These are phyloP conservation scores for Aspergillus jensenii DNA, from an alignment of 2,329 filamentous ascomycete species.

Conservation along the genomic window DNA sequence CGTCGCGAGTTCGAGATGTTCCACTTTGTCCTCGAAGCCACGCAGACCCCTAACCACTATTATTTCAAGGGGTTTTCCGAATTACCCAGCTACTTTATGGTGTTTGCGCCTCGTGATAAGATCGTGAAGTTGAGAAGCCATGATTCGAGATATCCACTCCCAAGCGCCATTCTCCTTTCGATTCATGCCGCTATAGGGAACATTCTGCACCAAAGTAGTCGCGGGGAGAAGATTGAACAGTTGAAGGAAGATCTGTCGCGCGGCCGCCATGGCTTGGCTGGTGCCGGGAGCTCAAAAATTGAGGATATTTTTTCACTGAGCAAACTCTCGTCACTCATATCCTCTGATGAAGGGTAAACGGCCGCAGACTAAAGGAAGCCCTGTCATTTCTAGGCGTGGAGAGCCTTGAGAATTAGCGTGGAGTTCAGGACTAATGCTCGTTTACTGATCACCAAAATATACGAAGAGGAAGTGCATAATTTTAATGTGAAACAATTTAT, in stretches of 20 bases:
- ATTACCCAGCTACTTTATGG: neutral
- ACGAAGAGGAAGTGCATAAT: no score
- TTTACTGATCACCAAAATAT: no score
- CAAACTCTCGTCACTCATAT: neutral
- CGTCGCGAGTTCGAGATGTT: neutral
- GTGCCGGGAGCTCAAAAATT: neutral
- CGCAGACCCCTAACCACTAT: neutral
- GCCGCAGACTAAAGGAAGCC: neutral
- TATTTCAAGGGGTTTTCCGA: neutral
- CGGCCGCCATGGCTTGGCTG: neutral
- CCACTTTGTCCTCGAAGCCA: neutral
- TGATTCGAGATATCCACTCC: neutral
- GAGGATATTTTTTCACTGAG: neutral
- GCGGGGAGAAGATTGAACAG: neutral
- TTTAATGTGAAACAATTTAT: no score
- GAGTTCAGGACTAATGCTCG: no score
- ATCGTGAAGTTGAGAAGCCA: neutral
- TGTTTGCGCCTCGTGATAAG: neutral
- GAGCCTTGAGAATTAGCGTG: no score
- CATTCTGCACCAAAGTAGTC: neutral
- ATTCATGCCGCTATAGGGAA: neutral
- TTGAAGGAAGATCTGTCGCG: neutral
- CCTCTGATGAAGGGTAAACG: neutral
- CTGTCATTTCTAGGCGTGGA: no score
- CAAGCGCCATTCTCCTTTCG: neutral